A percentile compares a stretch with the other conserved stretches of the same genome.
Conservation (phyloP, 1,139 yeast genomes). For the Fermentozyma sake region DNA sequence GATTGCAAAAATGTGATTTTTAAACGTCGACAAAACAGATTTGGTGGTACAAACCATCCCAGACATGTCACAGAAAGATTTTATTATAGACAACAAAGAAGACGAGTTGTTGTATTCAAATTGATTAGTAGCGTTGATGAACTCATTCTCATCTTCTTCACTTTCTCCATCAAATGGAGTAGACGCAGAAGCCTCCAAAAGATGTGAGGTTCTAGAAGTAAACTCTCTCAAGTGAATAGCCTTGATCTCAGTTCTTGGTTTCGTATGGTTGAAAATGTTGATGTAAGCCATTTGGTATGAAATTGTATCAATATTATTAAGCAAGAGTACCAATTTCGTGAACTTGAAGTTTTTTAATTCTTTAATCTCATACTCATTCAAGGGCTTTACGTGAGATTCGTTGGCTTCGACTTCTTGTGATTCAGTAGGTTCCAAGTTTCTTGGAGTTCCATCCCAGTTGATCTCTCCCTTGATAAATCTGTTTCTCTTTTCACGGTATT, state of each 20-base stretch:
- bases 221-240: conserved; percentile 57
- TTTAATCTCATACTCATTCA: conserved; percentile 11
- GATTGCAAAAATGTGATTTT: conserved; percentile 24
- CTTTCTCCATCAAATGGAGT: conserved; percentile 10
- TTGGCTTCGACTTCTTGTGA: too few relatives aligned
- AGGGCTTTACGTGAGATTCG: conserved; percentile 4
- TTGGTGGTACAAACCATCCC: conserved; percentile 49
- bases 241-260: conserved; percentile 35
- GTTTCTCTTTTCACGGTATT: conserved; percentile 52
- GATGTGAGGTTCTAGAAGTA: conserved; percentile 64
- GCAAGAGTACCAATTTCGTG: conserved; percentile 23
- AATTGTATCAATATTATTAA: conserved; percentile 29
- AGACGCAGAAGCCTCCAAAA: conserved; percentile 54
- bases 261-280: conserved; percentile 15
- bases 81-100: conserved; percentile 48
- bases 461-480: conserved; percentile 36
- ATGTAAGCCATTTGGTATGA: conserved; percentile 31
- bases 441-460: conserved; percentile 32
- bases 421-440: conserved; percentile 1
- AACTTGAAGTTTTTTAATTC: conserved; percentile 16
- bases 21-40: conserved; percentile 46
- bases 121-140: conserved; percentile 13
- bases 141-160: conserved; percentile 7
- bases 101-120: conserved; percentile 37
- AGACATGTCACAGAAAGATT: conserved; percentile 49